A percentile compares a stretch with the other conserved stretches of the same genome.
These are phyloP conservation scores for Pythium aristosporum DNA, from an alignment of 352 stramenopile species.

Conservation along the genomic window DNA sequence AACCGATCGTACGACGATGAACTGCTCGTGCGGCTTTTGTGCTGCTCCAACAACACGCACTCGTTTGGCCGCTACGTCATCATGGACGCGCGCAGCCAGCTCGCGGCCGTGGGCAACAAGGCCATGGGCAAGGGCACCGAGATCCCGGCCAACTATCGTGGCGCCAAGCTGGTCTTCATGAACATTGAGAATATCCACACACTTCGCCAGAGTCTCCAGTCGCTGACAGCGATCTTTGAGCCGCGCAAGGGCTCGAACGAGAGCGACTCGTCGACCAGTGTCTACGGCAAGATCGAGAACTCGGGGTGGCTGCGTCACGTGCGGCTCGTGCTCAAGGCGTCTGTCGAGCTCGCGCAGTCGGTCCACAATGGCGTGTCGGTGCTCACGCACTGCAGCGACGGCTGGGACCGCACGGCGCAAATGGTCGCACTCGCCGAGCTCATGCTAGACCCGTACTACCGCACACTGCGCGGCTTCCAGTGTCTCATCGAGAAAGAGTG, in stretches of 20 bases:
- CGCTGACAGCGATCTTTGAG: conserved; percentile 79
- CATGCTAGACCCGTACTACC: conserved; percentile 97
- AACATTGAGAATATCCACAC: conserved; percentile 99
- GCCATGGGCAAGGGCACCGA: conserved; percentile 95
- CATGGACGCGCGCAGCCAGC: conserved; percentile 81
- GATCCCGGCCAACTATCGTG: conserved; percentile 94
- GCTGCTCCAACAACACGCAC: conserved; percentile 53
- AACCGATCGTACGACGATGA: conserved; percentile 77
- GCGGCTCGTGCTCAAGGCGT: conserved; percentile 91
- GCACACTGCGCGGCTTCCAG: conserved; percentile 96
- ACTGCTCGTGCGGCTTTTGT: conserved; percentile 64
- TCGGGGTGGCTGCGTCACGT: conserved; percentile 96
- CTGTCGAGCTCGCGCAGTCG: conserved; percentile 91
- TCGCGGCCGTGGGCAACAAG: conserved; percentile 85
- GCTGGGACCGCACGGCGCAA: conserved; percentile 99
- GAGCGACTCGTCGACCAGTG: conserved; percentile 77
- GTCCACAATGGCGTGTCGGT: conserved; percentile 94
- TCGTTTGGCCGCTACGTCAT: conserved; percentile 68
- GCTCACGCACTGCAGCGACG: conserved; percentile 98
- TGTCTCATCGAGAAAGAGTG: conserved; percentile 99
- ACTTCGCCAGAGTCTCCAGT: conserved; percentile 93
- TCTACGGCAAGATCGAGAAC: conserved; percentile 89
- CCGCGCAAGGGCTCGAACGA: conserved; percentile 74
- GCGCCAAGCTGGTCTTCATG: conserved; percentile 94
- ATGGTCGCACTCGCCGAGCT: conserved; percentile 95